phyloP scores from a whole-genome alignment of 805 yeast genomes.

The Nakazawaea populi region DNA sequence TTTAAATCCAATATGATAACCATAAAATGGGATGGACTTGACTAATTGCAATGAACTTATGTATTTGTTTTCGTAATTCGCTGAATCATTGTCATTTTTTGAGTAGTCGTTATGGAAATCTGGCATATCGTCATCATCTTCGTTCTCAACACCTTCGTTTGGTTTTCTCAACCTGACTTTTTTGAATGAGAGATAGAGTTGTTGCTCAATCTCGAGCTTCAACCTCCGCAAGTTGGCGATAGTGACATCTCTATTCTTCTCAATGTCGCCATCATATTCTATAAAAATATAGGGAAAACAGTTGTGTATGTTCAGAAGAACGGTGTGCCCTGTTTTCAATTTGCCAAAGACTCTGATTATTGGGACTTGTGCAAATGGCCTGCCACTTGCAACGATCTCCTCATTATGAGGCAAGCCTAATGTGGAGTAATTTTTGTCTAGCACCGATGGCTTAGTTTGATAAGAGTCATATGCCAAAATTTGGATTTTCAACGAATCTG shows the following conservation, averaged over 20 bases:
- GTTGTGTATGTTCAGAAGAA: constrained; percentile 74
- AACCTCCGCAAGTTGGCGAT: constrained; percentile 31
- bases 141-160: constrained; percentile 4
- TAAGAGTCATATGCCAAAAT: constrained; percentile 64
- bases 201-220: constrained; percentile 37
- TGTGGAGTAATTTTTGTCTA: constrained; percentile 41
- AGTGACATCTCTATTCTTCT: constrained; percentile 13
- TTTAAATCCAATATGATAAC: constrained; percentile 64
- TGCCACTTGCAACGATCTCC: constrained; percentile 14
- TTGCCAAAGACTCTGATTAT: constrained; percentile 74
- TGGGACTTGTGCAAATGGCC: constrained; percentile 51
- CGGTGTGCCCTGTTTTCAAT: constrained; percentile 51
- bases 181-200: constrained; percentile 32
- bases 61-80: constrained; percentile 24
- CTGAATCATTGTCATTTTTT: constrained; percentile 11
- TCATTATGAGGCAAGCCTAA: constrained; percentile 18
- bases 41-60: constrained; percentile 60
- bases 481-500: constrained; percentile 37
- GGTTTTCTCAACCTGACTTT: constrained; percentile 14
- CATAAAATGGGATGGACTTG: constrained; percentile 78
- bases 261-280: constrained; percentile 42
- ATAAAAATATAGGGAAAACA: constrained; percentile 77
- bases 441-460: constrained; percentile 43
- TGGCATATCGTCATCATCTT: constrained; percentile 11
- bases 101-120: constrained; percentile 13